Percentiles rank a stretch among this genome's conserved stretches.
Conservation (phyloP, 305 asterid genomes). For the Solanum hybrid region DNA sequence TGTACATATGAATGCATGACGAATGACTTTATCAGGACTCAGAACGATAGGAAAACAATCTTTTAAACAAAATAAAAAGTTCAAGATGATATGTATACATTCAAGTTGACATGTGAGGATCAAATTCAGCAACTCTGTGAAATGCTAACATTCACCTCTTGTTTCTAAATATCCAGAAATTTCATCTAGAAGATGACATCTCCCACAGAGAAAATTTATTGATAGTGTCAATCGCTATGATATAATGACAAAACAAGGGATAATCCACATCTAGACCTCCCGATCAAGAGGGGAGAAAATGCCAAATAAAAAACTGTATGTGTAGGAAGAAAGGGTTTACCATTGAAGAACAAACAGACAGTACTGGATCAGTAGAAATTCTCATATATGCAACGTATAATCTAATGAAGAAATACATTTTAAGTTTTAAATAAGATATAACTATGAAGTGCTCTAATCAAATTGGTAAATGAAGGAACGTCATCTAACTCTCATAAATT, state of each 20-base stretch:
- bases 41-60: not conserved
- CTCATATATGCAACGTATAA: not conserved
- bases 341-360: not conserved
- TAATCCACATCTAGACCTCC: not conserved
- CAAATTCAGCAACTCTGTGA: not conserved
- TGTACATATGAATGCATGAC: conserved; percentile 23
- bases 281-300: not conserved
- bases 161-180: not conserved
- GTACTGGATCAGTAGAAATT: not conserved
- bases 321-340: not conserved
- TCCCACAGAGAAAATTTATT: not conserved
- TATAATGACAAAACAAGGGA: not conserved
- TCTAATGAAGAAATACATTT: not conserved
- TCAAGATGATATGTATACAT: not conserved
- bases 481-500: not conserved
- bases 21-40: not conserved
- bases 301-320: not conserved
- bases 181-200: not conserved
- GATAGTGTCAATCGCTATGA: not conserved
- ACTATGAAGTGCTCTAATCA: not conserved
- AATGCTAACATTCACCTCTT: not conserved
- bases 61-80: not conserved
- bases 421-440: not conserved
- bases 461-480: not conserved
- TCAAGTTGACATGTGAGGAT: not conserved